Evolutionary conservation across 2,329 filamentous ascomycete species (phyloP), one percentile per base, ranked within the genome.

Genomic region (Beauveria sp.): DNA sequence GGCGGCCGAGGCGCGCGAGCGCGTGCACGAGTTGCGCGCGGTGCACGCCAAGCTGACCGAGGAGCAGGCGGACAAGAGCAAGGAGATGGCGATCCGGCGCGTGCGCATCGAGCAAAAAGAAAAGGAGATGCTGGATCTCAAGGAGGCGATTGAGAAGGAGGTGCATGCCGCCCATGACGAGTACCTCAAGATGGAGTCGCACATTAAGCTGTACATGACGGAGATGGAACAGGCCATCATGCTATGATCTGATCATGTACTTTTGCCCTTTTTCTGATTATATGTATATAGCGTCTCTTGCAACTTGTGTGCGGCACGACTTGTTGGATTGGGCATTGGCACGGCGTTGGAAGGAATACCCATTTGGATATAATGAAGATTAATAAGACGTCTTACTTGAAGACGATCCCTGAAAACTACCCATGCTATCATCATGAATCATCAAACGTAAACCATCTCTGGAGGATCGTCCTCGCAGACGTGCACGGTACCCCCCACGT

Each of bases 111-210:
- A 99, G 76, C 92, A 97, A 79, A 96, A 91, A 9, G 93, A 98
- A 83, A 98, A 98, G 79, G 98, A 98, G 93, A 99, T 98, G 93
- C 87, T 89, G 53, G 95, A 99, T 75, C 82, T 99, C 67, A 98
- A 97, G 72, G 95, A 98, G 73, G 96, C 95, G 69, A 96, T 99
- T 65, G 93, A 98, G 72, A 93, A 88, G 64, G 95, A 99, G 75
- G 88, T 98, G 9, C 90, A 95, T 71, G 86, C 85, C 61, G 92
- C 95, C 1, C 87, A 96, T 69, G 93, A 96, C 67, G 91, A 98
- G 78, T 99, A 96, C 75, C 83, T 96, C 72, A 97, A 97, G 85
- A 89, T 99, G 86, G 93, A 98, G 75, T 88, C 91, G 43, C 95
- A 99, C 72, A 96, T 99, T 74, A 93, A 93, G 76, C 81, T 98